Evolutionary conservation across 495 filamentous ascomycete species (phyloP), one percentile per base, ranked within the genome.

Genomic region (Penicillium canariense): DNA sequence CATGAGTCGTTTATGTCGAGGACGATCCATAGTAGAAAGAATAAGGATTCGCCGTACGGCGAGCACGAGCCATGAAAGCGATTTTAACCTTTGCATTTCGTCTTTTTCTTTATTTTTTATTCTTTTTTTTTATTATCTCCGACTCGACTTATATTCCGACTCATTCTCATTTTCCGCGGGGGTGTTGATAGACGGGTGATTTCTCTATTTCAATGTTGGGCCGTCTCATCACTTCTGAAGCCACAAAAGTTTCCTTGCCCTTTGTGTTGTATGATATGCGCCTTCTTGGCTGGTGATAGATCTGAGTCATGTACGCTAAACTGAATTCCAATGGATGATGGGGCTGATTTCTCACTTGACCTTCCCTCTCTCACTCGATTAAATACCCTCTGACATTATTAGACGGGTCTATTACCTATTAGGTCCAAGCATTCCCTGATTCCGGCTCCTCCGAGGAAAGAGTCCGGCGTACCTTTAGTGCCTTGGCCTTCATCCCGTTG

Each of bases 41-140:
- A 59, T 20, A 45, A 52, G 12, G 36, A 52, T 17, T 40, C 61
- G 20, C 55, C 38, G 38, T 42, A 62, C 46, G 60, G 20, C 17
- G 56, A 50, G 14, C 47, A 59, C 43, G 47, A 56, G 2, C 48
- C 54, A 7, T 63, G 54, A 60, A 14, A n/a, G 38, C 10, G 38
- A 12, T 8, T 5, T 17, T 42, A 22, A 25, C 11, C 12, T 25
- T 25, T n/a, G 4, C 5, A 0, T 1, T n/a, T n/a, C n/a, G n/a
- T 5, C 5, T 14, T 8, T 20, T 23, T 39, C 3, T 5, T 42
- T 7, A 5, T 2, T 5, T 25, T 42, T 23, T 1, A 5, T n/a
- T 39, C 10, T 44, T 15, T 28, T 26, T 42, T 11, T 12, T 43
- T 27, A 15, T 28, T 1, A 40, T n/a, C n/a, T n/a, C n/a, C n/a